These are phyloP conservation scores for Mollisia scopiformis DNA, from an alignment of 2,329 filamentous ascomycete genomes.

Conservation along the genomic window DNA sequence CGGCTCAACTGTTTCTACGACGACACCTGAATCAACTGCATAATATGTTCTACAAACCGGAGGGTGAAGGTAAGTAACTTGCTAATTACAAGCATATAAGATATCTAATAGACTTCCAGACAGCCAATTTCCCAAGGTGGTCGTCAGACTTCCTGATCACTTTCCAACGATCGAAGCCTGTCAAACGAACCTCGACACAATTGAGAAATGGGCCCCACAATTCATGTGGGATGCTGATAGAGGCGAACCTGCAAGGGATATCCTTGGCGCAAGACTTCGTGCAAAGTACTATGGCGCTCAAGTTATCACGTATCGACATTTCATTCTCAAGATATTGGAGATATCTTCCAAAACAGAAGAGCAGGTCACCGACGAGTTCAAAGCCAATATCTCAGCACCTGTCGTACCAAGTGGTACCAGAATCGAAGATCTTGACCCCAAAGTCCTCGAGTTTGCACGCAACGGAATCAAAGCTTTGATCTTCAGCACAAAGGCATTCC, in stretches of 20 bases:
- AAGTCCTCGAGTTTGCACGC: constrained; percentile 57
- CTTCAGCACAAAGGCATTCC: constrained; percentile 83
- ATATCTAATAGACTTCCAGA: constrained; percentile 41
- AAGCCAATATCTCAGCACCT: constrained; percentile 35
- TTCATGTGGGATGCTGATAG: constrained; percentile 52
- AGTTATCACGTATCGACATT: constrained; percentile 86
- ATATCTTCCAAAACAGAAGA: constrained; percentile 30
- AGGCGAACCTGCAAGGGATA: constrained; percentile 66
- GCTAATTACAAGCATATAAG: constrained; percentile 46
- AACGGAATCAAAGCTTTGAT: constrained; percentile 67
- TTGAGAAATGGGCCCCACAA: constrained; percentile 50
- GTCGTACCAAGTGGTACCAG: constrained; percentile 42
- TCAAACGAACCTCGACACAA: constrained; percentile 42
- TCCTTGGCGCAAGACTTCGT: constrained; percentile 80
- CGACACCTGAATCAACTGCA: constrained; percentile 69
- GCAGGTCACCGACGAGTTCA: constrained; percentile 26
- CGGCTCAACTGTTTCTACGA: constrained; percentile 65
- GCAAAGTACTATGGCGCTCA: constrained; percentile 94
- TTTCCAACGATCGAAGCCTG: constrained; percentile 52
- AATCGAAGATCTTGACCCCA: constrained; percentile 41
- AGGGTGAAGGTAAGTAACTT: constrained; percentile 16
- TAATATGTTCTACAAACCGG: constrained; percentile 39
- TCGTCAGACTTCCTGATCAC: constrained; percentile 32
- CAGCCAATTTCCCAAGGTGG: constrained; percentile 33
- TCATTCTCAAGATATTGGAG: constrained; percentile 59